Evolutionary conservation across 139 green algal species (phyloP).

Genomic region (Helicosporidium sp.): DNA sequence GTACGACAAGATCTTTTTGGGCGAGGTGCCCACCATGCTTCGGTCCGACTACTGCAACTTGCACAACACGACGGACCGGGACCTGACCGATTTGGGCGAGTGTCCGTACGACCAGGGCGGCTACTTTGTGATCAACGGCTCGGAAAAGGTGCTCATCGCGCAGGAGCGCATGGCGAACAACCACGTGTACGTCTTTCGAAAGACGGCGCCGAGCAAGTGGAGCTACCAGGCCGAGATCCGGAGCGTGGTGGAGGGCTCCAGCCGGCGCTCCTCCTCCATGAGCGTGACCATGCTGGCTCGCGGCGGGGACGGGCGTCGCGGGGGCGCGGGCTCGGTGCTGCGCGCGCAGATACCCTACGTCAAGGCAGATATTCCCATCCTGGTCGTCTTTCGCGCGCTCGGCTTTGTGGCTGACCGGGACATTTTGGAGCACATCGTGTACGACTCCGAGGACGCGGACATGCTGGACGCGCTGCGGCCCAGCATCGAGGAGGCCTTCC

Average conservation of each 20-base stretch:
- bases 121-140: constrained; percentile 98
- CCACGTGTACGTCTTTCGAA: constrained; percentile 94
- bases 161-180: constrained; percentile 96
- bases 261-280: constrained; percentile 54
- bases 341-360: constrained; percentile 53
- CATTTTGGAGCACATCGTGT: constrained; percentile 79
- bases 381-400: constrained; percentile 74
- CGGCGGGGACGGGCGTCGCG: constrained; percentile 19
- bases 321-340: constrained; percentile 31
- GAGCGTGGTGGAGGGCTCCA: constrained; percentile 67
- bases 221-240: constrained; percentile 60
- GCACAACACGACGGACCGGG: constrained; percentile 47
- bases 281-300: constrained; percentile 65
- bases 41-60: constrained; percentile 78
- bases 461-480: constrained; percentile 87
- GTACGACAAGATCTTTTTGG: constrained; percentile 72
- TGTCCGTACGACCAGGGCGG: constrained; percentile 91
- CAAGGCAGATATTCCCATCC: constrained; percentile 60
- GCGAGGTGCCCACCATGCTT: constrained; percentile 96
- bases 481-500: constrained; percentile 85
- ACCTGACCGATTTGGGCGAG: constrained; percentile 78
- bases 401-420: constrained; percentile 62
- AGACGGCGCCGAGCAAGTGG: constrained; percentile 86
- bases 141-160: constrained; percentile 96
- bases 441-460: constrained; percentile 58